A percentile compares a stretch with the other conserved stretches of the same genome.
Evolutionary conservation across 148 eudicot genomes (phyloP).

Genomic region (Rhododendron molle): DNA sequence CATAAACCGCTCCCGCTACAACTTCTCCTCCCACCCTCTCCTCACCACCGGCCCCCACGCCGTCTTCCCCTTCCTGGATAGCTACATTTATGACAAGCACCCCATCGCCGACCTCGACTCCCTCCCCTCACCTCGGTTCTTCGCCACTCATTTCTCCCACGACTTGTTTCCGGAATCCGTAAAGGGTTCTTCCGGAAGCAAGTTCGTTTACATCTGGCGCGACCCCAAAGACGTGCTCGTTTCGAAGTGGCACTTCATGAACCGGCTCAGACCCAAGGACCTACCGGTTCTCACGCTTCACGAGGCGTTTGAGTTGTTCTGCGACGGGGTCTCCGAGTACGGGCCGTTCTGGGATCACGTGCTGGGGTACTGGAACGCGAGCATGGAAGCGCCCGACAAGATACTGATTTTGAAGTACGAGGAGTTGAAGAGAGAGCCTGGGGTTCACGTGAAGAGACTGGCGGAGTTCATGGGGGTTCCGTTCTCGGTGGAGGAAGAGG

Average conservation of each 20-base stretch:
- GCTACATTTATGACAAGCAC: too few relatives aligned
- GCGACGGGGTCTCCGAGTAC: background rate
- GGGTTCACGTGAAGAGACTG: background rate
- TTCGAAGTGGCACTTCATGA: background rate
- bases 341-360: conserved; percentile 8
- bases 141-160: conserved; percentile 17
- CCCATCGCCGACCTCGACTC: background rate
- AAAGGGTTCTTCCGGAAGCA: background rate
- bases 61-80: background rate
- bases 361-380: too few relatives aligned
- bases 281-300: background rate
- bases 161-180: conserved; percentile 1
- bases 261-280: background rate
- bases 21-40: conserved; percentile 1
- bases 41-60: conserved; percentile 7
- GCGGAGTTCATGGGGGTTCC: conserved; percentile 2
- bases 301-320: background rate
- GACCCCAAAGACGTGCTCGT: background rate
- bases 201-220: background rate
- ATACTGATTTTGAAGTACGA: conserved; percentile 8
- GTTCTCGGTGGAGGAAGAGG: background rate
- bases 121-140: conserved; percentile 9
- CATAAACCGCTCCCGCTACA: background rate
- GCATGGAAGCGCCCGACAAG: background rate
- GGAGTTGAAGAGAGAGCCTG: background rate